phyloP scores from a whole-genome alignment of 768 basidiomycete genomes.

The Tulasnella sp. region DNA sequence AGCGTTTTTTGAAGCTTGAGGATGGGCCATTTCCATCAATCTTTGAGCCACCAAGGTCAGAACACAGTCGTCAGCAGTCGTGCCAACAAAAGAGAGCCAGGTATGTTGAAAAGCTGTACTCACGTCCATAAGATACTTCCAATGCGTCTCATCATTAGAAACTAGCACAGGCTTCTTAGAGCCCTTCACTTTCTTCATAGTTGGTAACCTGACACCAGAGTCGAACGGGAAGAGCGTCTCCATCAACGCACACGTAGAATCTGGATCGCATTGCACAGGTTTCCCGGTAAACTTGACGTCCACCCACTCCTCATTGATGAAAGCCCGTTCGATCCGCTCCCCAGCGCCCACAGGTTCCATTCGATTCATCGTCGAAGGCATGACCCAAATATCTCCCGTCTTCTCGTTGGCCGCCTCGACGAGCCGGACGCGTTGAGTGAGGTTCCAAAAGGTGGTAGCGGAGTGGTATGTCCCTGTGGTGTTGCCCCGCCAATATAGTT shows the following conservation, averaged over 20 bases:
- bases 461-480: neutral
- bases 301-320: slow-evolving; percentile 23
- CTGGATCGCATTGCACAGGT: slow-evolving; percentile 26
- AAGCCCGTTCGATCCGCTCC: neutral
- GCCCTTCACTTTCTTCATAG: too few relatives aligned
- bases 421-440: slow-evolving; percentile 6
- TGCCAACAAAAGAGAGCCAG: too few relatives aligned
- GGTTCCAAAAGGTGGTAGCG: neutral
- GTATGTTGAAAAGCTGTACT: too few relatives aligned
- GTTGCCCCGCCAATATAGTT: slow-evolving; percentile 8
- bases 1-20: slow-evolving; percentile 29
- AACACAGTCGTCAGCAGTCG: too few relatives aligned
- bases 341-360: slow-evolving; percentile 7
- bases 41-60: neutral
- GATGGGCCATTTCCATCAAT: slow-evolving; percentile 31
- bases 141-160: neutral
- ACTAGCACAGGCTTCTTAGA: too few relatives aligned
- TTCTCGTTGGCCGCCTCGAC: neutral
- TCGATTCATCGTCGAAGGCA: neutral
- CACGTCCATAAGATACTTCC: slow-evolving; percentile 28
- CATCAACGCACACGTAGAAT: slow-evolving; percentile 19
- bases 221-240: slow-evolving; percentile 21
- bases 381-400: neutral
- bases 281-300: slow-evolving; percentile 26
- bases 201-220: too few relatives aligned